phyloP scores from a whole-genome alignment of 192 early-diverging fungal genomes.

The Linnemannia schmuckeri region DNA sequence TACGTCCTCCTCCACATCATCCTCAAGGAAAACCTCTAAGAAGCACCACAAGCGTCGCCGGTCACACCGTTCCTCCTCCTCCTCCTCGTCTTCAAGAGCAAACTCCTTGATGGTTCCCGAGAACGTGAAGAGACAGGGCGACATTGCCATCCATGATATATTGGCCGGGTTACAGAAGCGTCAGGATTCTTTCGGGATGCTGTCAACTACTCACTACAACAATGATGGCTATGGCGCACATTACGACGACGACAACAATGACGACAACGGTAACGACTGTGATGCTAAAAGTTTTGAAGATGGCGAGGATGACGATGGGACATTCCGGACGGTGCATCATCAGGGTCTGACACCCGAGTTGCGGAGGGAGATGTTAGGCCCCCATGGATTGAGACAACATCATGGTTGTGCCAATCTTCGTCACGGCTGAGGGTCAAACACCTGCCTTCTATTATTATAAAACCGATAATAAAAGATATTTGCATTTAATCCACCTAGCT shows the following conservation, averaged over 20 bases:
- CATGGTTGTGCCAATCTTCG: conserved; percentile 10
- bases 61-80: not conserved
- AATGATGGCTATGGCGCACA: not conserved
- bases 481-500: too few species aligned
- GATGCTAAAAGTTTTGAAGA: not conserved
- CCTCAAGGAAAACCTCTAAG: not conserved
- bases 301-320: not conserved
- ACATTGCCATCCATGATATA: not conserved
- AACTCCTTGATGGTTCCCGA: not conserved
- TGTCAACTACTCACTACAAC: not conserved
- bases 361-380: not conserved
- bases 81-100: not conserved
- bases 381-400: not conserved
- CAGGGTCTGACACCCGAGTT: not conserved
- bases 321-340: not conserved
- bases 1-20: not conserved
- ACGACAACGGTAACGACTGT: not conserved
- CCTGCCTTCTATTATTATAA: too few species aligned
- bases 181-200: not conserved
- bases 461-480: too few species aligned
- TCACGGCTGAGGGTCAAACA: not conserved
- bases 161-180: conserved; percentile 2
- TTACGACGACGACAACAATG: not conserved
- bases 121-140: conserved; percentile 1
- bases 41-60: not conserved